Conservation (phyloP, 495 filamentous ascomycete genomes). For the Pyrenula aspistea region DNA sequence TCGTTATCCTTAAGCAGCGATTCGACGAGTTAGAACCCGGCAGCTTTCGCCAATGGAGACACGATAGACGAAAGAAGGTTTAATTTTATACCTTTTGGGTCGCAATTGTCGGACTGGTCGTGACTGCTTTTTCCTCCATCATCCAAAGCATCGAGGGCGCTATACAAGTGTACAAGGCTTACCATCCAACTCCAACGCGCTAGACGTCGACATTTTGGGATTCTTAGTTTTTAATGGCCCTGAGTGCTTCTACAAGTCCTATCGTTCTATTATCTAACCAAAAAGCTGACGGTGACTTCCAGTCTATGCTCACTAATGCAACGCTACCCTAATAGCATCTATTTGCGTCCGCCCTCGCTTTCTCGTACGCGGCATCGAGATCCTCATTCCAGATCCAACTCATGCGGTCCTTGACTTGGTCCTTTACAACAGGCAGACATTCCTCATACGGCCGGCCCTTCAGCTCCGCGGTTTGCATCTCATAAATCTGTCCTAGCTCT, state of each 20-base stretch:
- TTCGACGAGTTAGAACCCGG: slow-evolving; percentile 37
- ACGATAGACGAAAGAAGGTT: slow-evolving; percentile 32
- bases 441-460: slow-evolving; percentile 16
- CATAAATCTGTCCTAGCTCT: slow-evolving; percentile 22
- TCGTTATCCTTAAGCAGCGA: slow-evolving; percentile 35
- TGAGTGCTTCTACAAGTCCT: too few species aligned
- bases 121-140: slow-evolving; percentile 39
- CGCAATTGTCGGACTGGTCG: slow-evolving; percentile 16
- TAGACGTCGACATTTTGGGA: too few species aligned
- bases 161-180: slow-evolving; percentile 29
- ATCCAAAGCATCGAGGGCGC: slow-evolving; percentile 35
- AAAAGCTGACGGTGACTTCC: too few species aligned
- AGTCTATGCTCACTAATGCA: too few species aligned
- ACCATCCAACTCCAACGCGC: slow-evolving; percentile 7
- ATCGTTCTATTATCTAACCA: too few species aligned
- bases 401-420: slow-evolving; percentile 13
- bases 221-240: too few species aligned
- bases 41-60: slow-evolving; percentile 34
- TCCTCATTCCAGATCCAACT: slow-evolving; percentile 24
- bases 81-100: slow-evolving; percentile 48
- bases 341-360: background rate
- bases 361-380: slow-evolving; percentile 18
- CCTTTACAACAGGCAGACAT: slow-evolving; percentile 13
- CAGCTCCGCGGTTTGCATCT: slow-evolving; percentile 19
- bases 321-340: too few species aligned